Percentiles rank a stretch among this genome's conserved stretches.
Conservation (phyloP, 495 filamentous ascomycete genomes). For the Polyplosphaeria fusca region DNA sequence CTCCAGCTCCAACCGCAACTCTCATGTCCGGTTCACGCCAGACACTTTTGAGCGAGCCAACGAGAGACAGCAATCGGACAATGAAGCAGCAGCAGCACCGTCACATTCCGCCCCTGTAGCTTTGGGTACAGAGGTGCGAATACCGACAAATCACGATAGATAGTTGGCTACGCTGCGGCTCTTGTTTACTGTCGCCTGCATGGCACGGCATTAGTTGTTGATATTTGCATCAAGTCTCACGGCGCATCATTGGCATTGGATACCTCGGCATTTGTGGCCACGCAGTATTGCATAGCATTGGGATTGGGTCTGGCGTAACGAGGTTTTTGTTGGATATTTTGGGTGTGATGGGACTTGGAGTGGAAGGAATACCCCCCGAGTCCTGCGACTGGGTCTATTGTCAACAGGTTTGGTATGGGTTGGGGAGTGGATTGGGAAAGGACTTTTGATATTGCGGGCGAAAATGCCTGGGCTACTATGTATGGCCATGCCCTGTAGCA, state of each 20-base stretch:
- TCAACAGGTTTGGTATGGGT: too few relatives aligned
- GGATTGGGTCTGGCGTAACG: neutral
- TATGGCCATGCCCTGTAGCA: too few relatives aligned
- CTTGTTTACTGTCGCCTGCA: neutral
- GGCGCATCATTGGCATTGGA: neutral
- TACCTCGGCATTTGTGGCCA: neutral
- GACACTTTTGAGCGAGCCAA: constrained; percentile 17
- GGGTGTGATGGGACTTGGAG: neutral
- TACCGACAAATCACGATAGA: constrained; percentile 22
- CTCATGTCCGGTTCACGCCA: constrained; percentile 25
- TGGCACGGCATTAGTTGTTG: neutral
- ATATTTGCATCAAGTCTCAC: neutral
- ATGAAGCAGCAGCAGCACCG: neutral
- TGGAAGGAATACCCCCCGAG: constrained; percentile 13
- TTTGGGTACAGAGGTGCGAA: constrained; percentile 3
- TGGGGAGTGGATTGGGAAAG: too few relatives aligned
- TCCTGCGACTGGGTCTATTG: neutral
- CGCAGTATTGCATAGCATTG: neutral
- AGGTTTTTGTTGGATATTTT: neutral
- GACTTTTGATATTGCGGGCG: too few relatives aligned
- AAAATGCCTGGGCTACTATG: too few relatives aligned
- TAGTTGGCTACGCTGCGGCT: constrained; percentile 3
- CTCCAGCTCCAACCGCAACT: neutral
- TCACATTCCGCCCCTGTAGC: neutral
- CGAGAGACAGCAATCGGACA: neutral